Conservation (phyloP, 371 early-diverging fungal genomes). For the Parasitella parasitica region DNA sequence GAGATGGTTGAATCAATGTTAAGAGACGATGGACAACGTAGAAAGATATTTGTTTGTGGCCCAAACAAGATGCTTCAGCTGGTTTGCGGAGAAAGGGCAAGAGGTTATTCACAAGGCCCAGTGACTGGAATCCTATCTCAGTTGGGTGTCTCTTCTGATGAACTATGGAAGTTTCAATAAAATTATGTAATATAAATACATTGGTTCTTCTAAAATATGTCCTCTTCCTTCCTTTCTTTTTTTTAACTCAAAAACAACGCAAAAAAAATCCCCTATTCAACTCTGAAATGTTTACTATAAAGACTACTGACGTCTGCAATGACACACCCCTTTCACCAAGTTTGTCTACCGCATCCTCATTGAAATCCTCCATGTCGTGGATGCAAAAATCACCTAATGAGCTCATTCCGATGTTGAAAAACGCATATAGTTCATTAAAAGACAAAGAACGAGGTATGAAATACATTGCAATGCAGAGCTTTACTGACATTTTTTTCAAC, state of each 20-base stretch:
- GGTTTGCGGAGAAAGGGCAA: slow-evolving; percentile 45
- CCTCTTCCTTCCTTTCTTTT: slow-evolving; percentile 8
- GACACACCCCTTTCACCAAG: slow-evolving; percentile 25
- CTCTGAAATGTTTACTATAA: neutral
- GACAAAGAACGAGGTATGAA: slow-evolving; percentile 35
- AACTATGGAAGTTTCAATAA: slow-evolving; percentile 48
- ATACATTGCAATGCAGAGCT: too few species aligned
- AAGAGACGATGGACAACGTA: neutral
- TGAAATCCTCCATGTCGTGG: slow-evolving; percentile 24
- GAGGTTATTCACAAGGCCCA: slow-evolving; percentile 42
- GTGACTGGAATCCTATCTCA: slow-evolving; percentile 38
- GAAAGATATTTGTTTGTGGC: slow-evolving; percentile 46
- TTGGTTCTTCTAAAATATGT: neutral
- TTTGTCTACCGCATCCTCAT: slow-evolving; percentile 20
- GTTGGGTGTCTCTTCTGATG: slow-evolving; percentile 31
- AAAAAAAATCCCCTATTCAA: neutral
- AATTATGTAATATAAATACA: slow-evolving; percentile 2
- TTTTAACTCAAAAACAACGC: too few species aligned
- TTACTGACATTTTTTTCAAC: neutral
- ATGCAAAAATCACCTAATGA: slow-evolving; percentile 26
- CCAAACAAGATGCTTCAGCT: slow-evolving; percentile 41
- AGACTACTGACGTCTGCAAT: neutral
- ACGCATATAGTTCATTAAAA: slow-evolving; percentile 26
- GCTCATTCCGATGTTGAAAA: slow-evolving; percentile 25
- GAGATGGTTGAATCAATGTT: slow-evolving; percentile 22